Base-by-base conservation (phyloP, 768 basidiomycete genomes). In the button mushroom (Agaricus bisporus) region DNA sequence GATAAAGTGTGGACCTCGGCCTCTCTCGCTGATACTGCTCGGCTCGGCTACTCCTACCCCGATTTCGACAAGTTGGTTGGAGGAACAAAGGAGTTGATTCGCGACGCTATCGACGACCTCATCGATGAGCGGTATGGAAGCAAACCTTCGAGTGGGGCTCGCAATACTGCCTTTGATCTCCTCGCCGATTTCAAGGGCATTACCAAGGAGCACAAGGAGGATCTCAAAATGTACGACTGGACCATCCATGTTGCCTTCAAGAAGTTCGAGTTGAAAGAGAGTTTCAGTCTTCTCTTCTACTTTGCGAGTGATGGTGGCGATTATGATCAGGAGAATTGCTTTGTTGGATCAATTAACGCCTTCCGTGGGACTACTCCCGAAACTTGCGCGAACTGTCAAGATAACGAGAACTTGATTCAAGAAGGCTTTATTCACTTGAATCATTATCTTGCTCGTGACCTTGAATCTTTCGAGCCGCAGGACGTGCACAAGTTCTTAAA, bases 341-440 rank as follows among this genome's bases (percentile, higher is more conserved):
- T 69, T 55, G 70, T 76, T 49, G 78, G 75, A 20, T 62, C 68
- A 3, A 69, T 73, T 59, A 58, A 66, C 51, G 70, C 68, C 29
- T 78, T 77, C 58, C 74, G 72, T 22, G 63, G 60, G 35, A 63
- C 52, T 35, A 49, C 58, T 8, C 55, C 63, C 0, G 68, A 64
- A 11, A 65, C 62, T 6, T 76, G 76, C 51, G 69, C 59, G n/a
- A 77, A 77, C 56, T 77, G 75, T 61, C 62, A 60, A 28, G 59
- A 61, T 1, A 64, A 71, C 39, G 54, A 39, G 5, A 64, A 70
- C 42, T 39, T 69, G 17, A 56, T 69, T 22, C 60, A 64, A 18
- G 75, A 77, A 59, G 76, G 75, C 4, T 78, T 74, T 60, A 71
- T 79, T 5, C 75, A 73, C 56, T 64, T 79, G 29, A 73, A 73